Conservation (phyloP, 495 filamentous ascomycete species). For the Tuber calosporum region DNA sequence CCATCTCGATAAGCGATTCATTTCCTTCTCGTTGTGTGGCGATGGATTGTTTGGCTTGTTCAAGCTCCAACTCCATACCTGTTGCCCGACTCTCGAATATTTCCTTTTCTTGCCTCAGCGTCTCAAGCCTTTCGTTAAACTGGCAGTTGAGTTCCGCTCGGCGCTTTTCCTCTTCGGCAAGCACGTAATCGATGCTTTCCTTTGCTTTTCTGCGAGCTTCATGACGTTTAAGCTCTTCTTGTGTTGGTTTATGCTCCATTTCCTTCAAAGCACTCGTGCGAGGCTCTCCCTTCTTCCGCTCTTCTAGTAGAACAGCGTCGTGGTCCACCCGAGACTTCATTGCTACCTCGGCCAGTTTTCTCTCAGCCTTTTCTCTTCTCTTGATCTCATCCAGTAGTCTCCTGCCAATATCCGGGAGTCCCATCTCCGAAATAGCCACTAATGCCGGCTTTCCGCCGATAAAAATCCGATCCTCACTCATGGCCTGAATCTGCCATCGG, state of each 20-base stretch:
- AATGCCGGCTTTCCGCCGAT: constrained; percentile 11
- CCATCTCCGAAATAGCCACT: constrained; percentile 24
- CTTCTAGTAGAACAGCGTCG: constrained; percentile 19
- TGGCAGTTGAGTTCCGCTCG: constrained; percentile 31
- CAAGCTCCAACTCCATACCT: constrained; percentile 22
- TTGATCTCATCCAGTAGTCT: constrained; percentile 28
- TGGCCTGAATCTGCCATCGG: constrained; percentile 17
- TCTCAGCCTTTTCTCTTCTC: constrained; percentile 26
- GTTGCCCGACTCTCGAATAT: constrained; percentile 22
- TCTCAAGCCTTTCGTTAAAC: constrained; percentile 28
- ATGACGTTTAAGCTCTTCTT: constrained; percentile 22
- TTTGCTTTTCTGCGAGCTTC: constrained; percentile 23
- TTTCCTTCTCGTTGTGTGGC: constrained; percentile 27
- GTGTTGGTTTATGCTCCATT: constrained; percentile 17
- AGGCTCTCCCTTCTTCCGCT: constrained; percentile 22
- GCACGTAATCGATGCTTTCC: constrained; percentile 23
- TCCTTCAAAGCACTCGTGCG: constrained; percentile 21
- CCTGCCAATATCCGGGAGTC: constrained; percentile 27
- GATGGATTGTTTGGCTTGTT: constrained; percentile 16
- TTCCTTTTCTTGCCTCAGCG: constrained; percentile 24
- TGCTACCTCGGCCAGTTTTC: constrained; percentile 18
- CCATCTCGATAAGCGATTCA: constrained; percentile 37
- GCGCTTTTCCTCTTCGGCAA: constrained; percentile 33
- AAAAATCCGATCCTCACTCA: constrained; percentile 7
- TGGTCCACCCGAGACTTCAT: constrained; percentile 18